Base-by-base conservation (phyloP, 2,329 filamentous ascomycete genomes). In the Penicillium sp. region DNA sequence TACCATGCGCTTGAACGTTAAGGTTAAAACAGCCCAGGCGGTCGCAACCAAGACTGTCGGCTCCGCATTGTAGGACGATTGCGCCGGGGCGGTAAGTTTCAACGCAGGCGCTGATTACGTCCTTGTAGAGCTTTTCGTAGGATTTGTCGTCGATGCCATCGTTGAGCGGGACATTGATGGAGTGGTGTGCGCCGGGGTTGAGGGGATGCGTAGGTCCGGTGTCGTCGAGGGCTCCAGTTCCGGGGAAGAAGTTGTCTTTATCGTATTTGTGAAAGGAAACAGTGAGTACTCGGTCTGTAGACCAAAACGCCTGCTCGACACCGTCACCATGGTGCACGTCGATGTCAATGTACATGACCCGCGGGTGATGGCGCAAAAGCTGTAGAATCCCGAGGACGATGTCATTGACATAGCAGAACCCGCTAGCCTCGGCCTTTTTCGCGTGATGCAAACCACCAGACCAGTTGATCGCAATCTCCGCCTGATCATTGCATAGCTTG, bases 391-490 rank as follows among this genome's bases (percentile, higher is more conserved):
- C 92, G 51, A 99, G 86, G 61, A 98, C 95, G 71, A 98, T 98
- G 78, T 99, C 95, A 78, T 99, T 99, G 80, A 98, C 93, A 80
- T 99, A 99, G 81, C 95, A 99, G 79, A 99, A 99, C 0, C 95
- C 95, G 15, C 91, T 94, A 0, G 95, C 94, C 79, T 97, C 93
- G 57, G 90, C 88, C 75, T 94, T 95, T 79, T 98, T 97, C 50
- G 95, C 95, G 74, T 99, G 95, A 78, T 99, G 95, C 33, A 99
- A 85, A 12, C 95, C 95, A 38, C 95, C 95, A 19, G 93, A 95
- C 95, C 95, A 99, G 72, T 96, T 96, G 73, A 99, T 93, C 59
- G 95, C 95, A 74, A 99, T 97, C 73, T 98, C 92, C 33, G 93
- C 92, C 79, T 97, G 91, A 53, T 89, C 85, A 72, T 91, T 90